phyloP scores from a whole-genome alignment of 306 rosid genomes.

The Cucurbita pepo region DNA sequence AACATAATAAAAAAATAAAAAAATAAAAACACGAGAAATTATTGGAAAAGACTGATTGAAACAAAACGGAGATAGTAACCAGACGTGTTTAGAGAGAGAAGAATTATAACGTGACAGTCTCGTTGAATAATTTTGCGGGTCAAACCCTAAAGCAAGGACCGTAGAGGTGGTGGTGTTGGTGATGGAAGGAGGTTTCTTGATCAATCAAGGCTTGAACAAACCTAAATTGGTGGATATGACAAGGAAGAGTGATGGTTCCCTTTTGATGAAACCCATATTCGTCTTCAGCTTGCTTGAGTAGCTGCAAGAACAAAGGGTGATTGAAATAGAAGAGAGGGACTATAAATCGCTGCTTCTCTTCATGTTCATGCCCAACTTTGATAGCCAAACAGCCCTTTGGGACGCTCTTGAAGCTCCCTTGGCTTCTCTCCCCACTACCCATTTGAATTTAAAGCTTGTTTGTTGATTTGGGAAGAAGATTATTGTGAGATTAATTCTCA shows the following conservation, averaged over 20 bases:
- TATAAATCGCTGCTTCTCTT: conserved; percentile 58
- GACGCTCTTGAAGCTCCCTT: conserved; percentile 24
- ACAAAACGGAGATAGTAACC: neutral
- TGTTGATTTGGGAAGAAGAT: neutral
- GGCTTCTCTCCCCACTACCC: neutral
- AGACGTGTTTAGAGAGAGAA: neutral
- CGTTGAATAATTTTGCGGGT: neutral
- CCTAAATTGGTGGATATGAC: conserved; percentile 64
- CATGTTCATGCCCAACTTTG: conserved; percentile 51
- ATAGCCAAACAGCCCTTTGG: conserved; percentile 77
- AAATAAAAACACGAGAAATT: neutral
- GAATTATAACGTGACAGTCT: too few species aligned
- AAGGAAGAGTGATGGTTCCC: conserved; percentile 77
- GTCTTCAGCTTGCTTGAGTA: conserved; percentile 68
- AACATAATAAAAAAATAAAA: too few species aligned
- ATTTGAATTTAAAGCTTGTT: neutral
- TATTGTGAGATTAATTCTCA: neutral
- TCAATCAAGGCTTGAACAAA: conserved; percentile 52
- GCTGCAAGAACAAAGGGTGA: conserved; percentile 70
- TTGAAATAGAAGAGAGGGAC: conserved; percentile 69
- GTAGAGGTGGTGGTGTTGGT: neutral
- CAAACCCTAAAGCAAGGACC: conserved; percentile 51
- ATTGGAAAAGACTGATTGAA: neutral
- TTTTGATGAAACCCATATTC: conserved; percentile 79
- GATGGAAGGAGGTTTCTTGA: conserved; percentile 30